A percentile compares a stretch with the other conserved stretches of the same genome.
phyloP scores from a whole-genome alignment of 768 basidiomycete genomes.

The Cystobasidium tubakii region DNA sequence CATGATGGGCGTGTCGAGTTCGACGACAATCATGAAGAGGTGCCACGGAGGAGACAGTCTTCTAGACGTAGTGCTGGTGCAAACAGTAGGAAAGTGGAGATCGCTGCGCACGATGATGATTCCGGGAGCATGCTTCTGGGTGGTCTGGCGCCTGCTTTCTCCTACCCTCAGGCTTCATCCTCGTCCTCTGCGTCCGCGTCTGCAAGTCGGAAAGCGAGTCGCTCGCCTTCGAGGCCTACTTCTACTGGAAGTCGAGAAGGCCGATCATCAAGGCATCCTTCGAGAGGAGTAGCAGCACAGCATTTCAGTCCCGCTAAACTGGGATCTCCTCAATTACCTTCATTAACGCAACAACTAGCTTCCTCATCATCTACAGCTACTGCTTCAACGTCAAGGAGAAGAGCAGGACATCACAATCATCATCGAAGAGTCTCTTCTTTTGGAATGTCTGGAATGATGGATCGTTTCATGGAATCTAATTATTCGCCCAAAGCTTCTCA shows the following conservation, averaged over 20 bases:
- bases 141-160: constrained; percentile 17
- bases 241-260: neutral
- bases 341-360: neutral
- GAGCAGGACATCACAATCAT: constrained; percentile 13
- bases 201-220: neutral
- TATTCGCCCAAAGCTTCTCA: constrained; percentile 29
- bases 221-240: neutral
- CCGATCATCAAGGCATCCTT: neutral
- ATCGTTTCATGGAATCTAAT: constrained; percentile 29
- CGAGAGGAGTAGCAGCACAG: neutral
- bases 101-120: neutral
- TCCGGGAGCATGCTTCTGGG: neutral
- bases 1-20: neutral
- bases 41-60: neutral
- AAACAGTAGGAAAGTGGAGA: neutral
- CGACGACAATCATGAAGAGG: neutral
- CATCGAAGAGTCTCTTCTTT: constrained; percentile 9
- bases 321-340: neutral
- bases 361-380: neutral
- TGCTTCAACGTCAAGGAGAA: neutral
- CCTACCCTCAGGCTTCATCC: neutral
- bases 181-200: neutral
- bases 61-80: neutral
- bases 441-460: constrained; percentile 25
- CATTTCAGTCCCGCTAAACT: neutral